Evolutionary conservation across 129 eudicot genomes (phyloP).

Genomic region (Artemisia annua): DNA sequence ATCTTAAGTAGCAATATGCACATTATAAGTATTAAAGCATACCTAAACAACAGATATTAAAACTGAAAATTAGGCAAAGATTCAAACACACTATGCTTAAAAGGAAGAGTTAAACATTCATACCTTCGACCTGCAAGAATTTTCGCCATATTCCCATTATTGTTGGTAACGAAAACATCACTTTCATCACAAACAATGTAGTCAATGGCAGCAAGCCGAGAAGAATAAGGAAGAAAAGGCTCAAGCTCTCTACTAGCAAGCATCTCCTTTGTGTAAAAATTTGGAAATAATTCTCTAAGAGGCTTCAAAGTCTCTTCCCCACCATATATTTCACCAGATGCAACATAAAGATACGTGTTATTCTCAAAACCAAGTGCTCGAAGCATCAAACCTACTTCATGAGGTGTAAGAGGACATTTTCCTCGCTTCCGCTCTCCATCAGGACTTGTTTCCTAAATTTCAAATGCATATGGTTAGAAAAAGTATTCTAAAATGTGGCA

Average conservation of each 20-base stretch:
- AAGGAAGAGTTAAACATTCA: conserved; percentile 8
- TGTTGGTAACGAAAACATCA: conserved; percentile 89
- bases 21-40: too few relatives aligned
- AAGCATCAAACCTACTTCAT: conserved; percentile 91
- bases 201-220: conserved; percentile 93
- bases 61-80: not conserved
- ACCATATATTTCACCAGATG: conserved; percentile 96
- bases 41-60: too few relatives aligned
- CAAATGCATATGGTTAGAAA: conserved; percentile 1
- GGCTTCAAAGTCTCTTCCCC: conserved; percentile 92
- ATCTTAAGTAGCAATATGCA: too few relatives aligned
- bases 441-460: conserved; percentile 71
- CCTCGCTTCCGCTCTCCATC: conserved; percentile 92
- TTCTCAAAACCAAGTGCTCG: conserved; percentile 87
- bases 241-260: conserved; percentile 70
- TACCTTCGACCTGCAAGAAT: conserved; percentile 96
- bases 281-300: conserved; percentile 84
- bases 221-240: conserved; percentile 81
- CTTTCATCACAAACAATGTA: conserved; percentile 93
- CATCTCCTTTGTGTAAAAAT: conserved; percentile 90
- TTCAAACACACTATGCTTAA: not conserved
- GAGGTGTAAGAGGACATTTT: conserved; percentile 94
- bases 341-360: conserved; percentile 81
- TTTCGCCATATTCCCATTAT: conserved; percentile 96
- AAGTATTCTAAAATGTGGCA: not conserved